Base-by-base conservation (phyloP, 371 early-diverging fungal species). In the Mucor racemosus region DNA sequence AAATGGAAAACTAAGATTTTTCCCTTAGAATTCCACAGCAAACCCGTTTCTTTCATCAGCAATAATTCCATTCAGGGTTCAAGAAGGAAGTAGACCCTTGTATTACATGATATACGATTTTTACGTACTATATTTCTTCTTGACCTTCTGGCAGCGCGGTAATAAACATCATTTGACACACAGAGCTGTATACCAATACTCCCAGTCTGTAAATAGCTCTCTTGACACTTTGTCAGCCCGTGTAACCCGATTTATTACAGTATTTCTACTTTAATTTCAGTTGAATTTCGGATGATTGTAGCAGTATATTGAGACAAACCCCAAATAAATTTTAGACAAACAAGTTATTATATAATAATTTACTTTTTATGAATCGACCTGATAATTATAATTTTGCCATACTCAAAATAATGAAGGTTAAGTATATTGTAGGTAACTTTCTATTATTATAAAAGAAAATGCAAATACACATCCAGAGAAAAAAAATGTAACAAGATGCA, bases 61-160 rank as follows among this genome's bases (percentile, higher is more conserved):
- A n/a, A n/a, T n/a, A n/a, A 50, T 50, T 21, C 50, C 50, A 50
- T 50, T 53, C 53, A 53, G 53, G 53, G 53, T 53, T 53, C 53
- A 53, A 53, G 0, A 13, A 53, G 31, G 3, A 53, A 31, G 5
- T 53, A 31, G 21, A 26, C 53, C 53, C 53, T 53, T 53, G 31
- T 53, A 53, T 53, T 31, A 53, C 53, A 53, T 53, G 53, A 53
- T 46, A 4, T 19, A 3, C 26, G 26, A 26, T 46, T 19, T 46
- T 17, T n/a, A 19, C 17, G 26, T 3, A 26, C 26, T 26, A 26
- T 9, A 9, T 46, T 46, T n/a, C 46, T 46, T 46, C 46, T 17
- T n/a, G 19, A 17, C 21, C 14, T 53, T 53, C 31, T 53, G 14
- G 53, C 53, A 53, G 53, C 53, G 53, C 53, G 31, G 53, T 21